A percentile compares a stretch with the other conserved stretches of the same genome.
These are phyloP conservation scores for Larix sibirica DNA, from an alignment of 83 land plant genomes.

Conservation along the genomic window DNA sequence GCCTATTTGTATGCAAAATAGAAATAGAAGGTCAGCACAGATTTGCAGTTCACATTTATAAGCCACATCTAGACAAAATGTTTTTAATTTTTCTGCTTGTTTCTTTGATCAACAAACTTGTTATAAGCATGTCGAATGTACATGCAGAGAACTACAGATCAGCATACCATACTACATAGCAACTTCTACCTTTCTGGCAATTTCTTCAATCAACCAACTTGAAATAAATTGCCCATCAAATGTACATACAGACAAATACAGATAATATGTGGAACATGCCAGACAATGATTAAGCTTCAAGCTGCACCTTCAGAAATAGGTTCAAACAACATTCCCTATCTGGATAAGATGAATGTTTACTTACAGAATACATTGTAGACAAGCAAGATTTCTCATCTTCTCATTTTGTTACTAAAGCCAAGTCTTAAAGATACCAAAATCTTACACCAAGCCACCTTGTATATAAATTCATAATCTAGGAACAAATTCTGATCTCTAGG, in stretches of 20 bases:
- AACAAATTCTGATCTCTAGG: neutral
- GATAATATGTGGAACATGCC: neutral
- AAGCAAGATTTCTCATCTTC: neutral
- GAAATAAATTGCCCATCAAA: neutral
- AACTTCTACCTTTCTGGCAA: neutral
- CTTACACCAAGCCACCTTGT: neutral
- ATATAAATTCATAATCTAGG: neutral
- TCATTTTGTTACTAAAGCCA: neutral
- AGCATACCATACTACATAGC: no score
- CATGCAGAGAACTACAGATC: no score
- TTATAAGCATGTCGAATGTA: no score
- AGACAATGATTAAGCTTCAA: conserved; percentile 12
- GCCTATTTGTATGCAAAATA: conserved; percentile 25
- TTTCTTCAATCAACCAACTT: neutral
- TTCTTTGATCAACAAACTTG: no score
- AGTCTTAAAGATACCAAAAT: neutral
- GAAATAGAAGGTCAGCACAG: neutral
- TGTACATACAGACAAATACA: neutral
- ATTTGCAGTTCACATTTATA: neutral
- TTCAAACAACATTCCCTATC: neutral
- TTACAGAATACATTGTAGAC: neutral
- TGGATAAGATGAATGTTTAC: neutral
- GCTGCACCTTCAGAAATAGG: neutral
- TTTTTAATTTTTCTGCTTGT: no score
- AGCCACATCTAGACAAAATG: neutral